phyloP scores from a whole-genome alignment of 2,329 filamentous ascomycete species.

The Scortechinia acanthostroma region DNA sequence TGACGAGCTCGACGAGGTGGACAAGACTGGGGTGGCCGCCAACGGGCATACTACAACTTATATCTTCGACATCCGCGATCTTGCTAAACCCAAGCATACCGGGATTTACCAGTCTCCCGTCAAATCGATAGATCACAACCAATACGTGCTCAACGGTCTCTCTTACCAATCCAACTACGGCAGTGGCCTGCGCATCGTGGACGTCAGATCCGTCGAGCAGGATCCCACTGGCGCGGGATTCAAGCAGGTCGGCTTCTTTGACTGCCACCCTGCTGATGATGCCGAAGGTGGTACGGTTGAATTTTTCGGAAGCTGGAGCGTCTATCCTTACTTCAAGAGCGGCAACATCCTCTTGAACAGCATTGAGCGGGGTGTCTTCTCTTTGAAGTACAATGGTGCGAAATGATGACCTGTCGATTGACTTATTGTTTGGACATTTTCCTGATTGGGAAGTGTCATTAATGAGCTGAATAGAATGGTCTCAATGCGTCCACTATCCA shows the following conservation, averaged over 20 bases:
- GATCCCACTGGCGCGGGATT: slow-evolving; percentile 35
- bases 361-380: slow-evolving; percentile 40
- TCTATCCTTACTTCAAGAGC: slow-evolving; percentile 37
- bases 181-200: slow-evolving; percentile 33
- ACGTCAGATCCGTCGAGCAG: slow-evolving; percentile 20
- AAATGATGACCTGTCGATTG: slow-evolving; percentile 7
- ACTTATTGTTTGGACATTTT: too few species aligned
- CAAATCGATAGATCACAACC: slow-evolving; percentile 37
- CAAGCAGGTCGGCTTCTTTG: slow-evolving; percentile 39
- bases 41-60: slow-evolving; percentile 38
- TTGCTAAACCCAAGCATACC: slow-evolving; percentile 31
- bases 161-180: slow-evolving; percentile 41
- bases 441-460: too few species aligned
- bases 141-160: slow-evolving; percentile 33
- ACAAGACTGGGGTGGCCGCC: slow-evolving; percentile 24
- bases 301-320: slow-evolving; percentile 36
- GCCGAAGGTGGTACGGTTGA: slow-evolving; percentile 24
- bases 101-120: slow-evolving; percentile 30
- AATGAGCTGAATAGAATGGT: too few species aligned
- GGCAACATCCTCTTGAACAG: slow-evolving; percentile 41
- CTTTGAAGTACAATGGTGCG: slow-evolving; percentile 26
- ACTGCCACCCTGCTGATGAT: slow-evolving; percentile 41
- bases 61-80: slow-evolving; percentile 37
- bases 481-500: too few species aligned
- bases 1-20: slow-evolving; percentile 41